Evolutionary conservation across 495 filamentous ascomycete species (phyloP).

Genomic region (Eremomyces bilateralis): DNA sequence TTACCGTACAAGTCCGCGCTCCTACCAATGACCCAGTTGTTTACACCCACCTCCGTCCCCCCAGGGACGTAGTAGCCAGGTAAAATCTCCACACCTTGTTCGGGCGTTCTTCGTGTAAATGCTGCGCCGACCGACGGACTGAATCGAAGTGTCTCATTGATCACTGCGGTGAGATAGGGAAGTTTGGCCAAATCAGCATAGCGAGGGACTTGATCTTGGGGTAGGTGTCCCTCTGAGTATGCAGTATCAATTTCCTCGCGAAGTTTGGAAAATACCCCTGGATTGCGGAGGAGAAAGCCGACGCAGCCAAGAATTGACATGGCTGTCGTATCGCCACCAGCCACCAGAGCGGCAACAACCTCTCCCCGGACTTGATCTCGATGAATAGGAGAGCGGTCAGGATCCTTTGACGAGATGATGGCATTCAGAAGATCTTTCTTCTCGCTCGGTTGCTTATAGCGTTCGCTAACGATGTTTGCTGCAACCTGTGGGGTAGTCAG

Average conservation of each 20-base stretch:
- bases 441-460: no score
- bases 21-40: conserved; percentile 30
- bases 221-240: conserved; percentile 13
- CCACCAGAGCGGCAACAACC: conserved; percentile 32
- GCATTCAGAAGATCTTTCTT: no score
- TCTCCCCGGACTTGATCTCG: conserved; percentile 33
- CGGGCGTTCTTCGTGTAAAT: conserved; percentile 22
- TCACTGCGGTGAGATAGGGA: conserved; percentile 29
- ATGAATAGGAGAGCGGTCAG: no score
- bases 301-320: conserved; percentile 33
- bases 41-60: conserved; percentile 35
- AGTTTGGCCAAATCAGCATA: conserved; percentile 19
- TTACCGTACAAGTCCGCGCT: conserved; percentile 29
- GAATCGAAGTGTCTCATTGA: conserved; percentile 29
- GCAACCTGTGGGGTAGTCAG: no score
- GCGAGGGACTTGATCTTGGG: conserved; percentile 16
- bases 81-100: conserved; percentile 29
- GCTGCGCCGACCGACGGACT: conserved; percentile 19
- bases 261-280: conserved; percentile 27
- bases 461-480: no score
- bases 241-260: conserved; percentile 33
- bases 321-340: conserved; percentile 43
- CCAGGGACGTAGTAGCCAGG: conserved; percentile 31
- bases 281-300: conserved; percentile 27
- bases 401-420: no score